These are phyloP conservation scores for Chiua virens DNA, from an alignment of 768 basidiomycete species.

Conservation along the genomic window DNA sequence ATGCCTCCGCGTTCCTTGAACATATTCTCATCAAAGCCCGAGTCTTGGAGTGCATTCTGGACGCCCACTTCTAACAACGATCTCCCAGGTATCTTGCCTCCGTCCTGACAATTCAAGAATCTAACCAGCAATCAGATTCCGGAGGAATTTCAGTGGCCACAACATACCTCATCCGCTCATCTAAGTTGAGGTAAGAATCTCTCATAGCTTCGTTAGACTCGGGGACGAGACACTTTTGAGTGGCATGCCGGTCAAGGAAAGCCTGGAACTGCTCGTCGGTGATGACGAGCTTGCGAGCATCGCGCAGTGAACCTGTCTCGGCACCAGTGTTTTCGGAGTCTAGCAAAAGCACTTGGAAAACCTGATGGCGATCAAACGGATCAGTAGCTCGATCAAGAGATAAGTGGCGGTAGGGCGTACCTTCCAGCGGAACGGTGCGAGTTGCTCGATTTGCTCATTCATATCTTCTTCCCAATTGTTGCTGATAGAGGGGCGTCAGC, in stretches of 20 bases:
- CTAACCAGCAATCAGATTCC: constrained; percentile 8
- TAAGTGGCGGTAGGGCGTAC: constrained; percentile 9
- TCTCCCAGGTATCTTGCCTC: constrained; percentile 29
- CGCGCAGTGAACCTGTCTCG: constrained; percentile 32
- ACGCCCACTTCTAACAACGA: constrained; percentile 36
- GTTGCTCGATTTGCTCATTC: constrained; percentile 35
- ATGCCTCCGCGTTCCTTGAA: constrained; percentile 35
- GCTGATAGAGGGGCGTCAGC: constrained; percentile 11
- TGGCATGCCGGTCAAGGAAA: constrained; percentile 35
- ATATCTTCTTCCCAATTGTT: constrained; percentile 42
- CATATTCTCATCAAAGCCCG: constrained; percentile 34
- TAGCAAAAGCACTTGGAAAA: constrained; percentile 37
- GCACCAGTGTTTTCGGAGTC: constrained; percentile 37
- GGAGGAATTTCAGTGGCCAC: neutral
- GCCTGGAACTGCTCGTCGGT: constrained; percentile 35
- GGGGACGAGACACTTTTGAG: constrained; percentile 34
- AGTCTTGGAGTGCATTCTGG: constrained; percentile 30
- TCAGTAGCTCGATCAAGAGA: neutral
- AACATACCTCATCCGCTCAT: constrained; percentile 39
- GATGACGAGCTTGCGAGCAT: constrained; percentile 35
- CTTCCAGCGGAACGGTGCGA: constrained; percentile 42
- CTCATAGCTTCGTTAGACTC: constrained; percentile 41
- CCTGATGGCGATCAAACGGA: constrained; percentile 20
- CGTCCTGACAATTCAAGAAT: constrained; percentile 36
- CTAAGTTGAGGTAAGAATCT: constrained; percentile 40